Evolutionary conservation across 1,284 basidiomycete genomes (phyloP).

Genomic region (Cutaneotrichosporon mucoides): DNA sequence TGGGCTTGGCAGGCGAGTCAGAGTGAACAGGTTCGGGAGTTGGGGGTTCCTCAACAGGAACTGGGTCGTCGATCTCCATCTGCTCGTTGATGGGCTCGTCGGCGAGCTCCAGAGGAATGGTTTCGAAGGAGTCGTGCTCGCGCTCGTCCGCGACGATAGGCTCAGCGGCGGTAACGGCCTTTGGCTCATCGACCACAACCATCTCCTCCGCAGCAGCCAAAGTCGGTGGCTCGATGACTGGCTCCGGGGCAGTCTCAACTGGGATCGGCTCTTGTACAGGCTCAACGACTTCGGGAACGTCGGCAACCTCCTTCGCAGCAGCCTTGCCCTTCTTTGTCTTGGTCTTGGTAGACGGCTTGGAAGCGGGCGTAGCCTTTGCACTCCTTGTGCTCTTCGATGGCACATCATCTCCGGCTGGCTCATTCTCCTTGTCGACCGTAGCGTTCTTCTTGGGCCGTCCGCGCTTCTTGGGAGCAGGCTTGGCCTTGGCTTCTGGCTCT

Average conservation of each 20-base stretch:
- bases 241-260: not conserved
- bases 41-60: not conserved
- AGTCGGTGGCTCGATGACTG: not conserved
- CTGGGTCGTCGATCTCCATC: not conserved
- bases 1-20: too few species aligned
- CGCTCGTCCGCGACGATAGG: not conserved
- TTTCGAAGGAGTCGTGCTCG: conserved; percentile 1
- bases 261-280: not conserved
- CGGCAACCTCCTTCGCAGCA: not conserved
- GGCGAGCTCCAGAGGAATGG: not conserved
- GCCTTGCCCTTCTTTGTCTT: conserved; percentile 5
- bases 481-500: conserved; percentile 14
- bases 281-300: not conserved
- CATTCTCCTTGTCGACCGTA: conserved; percentile 3
- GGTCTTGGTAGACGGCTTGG: conserved; percentile 3
- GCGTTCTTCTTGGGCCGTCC: conserved; percentile 16
- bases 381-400: not conserved
- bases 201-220: not conserved
- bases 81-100: not conserved
- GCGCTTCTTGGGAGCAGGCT: conserved; percentile 18
- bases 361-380: not conserved
- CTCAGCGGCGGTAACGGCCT: not conserved
- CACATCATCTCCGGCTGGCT: not conserved
- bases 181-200: not conserved
- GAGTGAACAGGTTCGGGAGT: not conserved